Evolutionary conservation across 768 basidiomycete genomes (phyloP).

Genomic region (Boletus patriciae): DNA sequence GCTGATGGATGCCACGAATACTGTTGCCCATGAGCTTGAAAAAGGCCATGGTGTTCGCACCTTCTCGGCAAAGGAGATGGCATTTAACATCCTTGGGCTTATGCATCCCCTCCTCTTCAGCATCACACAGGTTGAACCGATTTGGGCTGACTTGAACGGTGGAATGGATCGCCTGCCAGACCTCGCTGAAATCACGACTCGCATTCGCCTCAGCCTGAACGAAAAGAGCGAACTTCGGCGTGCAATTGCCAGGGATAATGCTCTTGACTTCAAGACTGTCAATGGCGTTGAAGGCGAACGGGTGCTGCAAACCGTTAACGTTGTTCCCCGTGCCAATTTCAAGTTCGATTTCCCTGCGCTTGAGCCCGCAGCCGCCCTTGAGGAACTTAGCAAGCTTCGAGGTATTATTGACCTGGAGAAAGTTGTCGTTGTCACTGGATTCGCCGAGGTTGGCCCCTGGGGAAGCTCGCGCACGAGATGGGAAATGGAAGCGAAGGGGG

Average conservation of each 20-base stretch:
- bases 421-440: conserved; percentile 94
- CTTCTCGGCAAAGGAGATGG: conserved; percentile 99
- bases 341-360: conserved; percentile 89
- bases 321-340: conserved; percentile 98
- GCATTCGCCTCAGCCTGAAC: conserved; percentile 78
- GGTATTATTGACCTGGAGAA: conserved; percentile 95
- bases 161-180: conserved; percentile 98
- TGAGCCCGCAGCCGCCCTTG: conserved; percentile 67
- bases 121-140: conserved; percentile 98
- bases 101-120: conserved; percentile 99
- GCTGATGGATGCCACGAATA: conserved; percentile 93
- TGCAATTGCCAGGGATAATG: conserved; percentile 90
- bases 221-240: conserved; percentile 91
- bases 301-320: conserved; percentile 86
- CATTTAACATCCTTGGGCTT: conserved; percentile 98
- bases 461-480: conserved; percentile 96
- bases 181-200: conserved; percentile 85
- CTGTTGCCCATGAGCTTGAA: conserved; percentile 92
- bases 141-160: conserved; percentile 98
- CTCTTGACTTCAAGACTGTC: conserved; percentile 90
- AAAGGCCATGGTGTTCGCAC: conserved; percentile 84
- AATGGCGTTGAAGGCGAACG: conserved; percentile 92
- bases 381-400: conserved; percentile 73
- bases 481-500: conserved; percentile 99
- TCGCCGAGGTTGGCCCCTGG: conserved; percentile 98